Evolutionary conservation across 176 grass and related monocot species (phyloP).

Genomic region (Zizania latifolia): DNA sequence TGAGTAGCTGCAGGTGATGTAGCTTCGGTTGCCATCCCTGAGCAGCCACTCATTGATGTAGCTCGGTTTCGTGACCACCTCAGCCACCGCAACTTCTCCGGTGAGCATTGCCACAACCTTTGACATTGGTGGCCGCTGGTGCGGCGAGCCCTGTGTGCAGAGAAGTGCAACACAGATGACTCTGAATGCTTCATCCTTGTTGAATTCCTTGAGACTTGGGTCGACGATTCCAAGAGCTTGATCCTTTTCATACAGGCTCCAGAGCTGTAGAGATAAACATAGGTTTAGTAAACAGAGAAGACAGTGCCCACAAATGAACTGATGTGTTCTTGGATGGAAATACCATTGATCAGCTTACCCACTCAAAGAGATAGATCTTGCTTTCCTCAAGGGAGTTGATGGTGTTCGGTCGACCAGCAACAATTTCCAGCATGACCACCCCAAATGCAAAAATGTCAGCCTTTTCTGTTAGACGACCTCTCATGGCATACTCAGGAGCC

Average conservation of each 20-base stretch:
- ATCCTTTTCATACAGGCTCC: conserved; percentile 39
- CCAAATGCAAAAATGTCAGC: conserved; percentile 59
- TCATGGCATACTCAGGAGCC: conserved; percentile 73
- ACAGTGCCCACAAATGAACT: neutral
- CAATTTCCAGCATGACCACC: conserved; percentile 37
- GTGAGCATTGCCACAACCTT: conserved; percentile 46
- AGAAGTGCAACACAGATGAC: conserved; percentile 42
- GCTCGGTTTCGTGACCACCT: conserved; percentile 39
- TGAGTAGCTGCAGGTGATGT: neutral
- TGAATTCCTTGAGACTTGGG: neutral
- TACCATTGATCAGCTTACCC: conserved; percentile 28
- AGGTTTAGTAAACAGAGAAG: neutral
- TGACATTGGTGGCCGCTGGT: conserved; percentile 50
- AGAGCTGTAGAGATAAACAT: conserved; percentile 10
- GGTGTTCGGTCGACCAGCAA: conserved; percentile 42
- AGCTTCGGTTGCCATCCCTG: conserved; percentile 8
- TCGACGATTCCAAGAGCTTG: conserved; percentile 32
- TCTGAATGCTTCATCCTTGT: conserved; percentile 29
- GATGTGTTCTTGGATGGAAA: neutral
- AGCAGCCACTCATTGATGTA: conserved; percentile 56
- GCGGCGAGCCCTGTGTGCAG: conserved; percentile 46
- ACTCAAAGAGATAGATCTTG: conserved; percentile 47
- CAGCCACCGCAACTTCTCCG: conserved; percentile 24
- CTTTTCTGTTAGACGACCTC: conserved; percentile 59
- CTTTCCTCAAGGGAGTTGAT: conserved; percentile 21